Evolutionary conservation across 331 rosid species (phyloP), one percentile per base, ranked within the genome.

Genomic region (Malus hybrid): DNA sequence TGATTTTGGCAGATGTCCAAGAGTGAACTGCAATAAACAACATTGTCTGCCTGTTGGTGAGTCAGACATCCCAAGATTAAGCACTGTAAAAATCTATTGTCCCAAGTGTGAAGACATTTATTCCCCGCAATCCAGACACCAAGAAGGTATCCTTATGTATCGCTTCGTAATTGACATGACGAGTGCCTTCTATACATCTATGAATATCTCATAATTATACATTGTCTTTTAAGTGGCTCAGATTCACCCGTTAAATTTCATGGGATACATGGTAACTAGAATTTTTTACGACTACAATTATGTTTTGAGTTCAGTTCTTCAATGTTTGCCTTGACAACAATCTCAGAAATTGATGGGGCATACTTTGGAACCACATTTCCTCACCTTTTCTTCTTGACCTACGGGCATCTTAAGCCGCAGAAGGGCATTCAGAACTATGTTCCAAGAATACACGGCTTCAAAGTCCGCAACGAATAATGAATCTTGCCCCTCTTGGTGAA

Each of bases 281-380:
- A 50, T 50, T 50, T 50, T 50, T 18, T 14, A 18, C 20, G 1
- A 5, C 18, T 3, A 13, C 16, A 32, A 6, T 50, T 15, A 28
- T 28, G 10, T 16, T 50, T 29, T 52, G 31, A 54, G 65, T 39
- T 39, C 29, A 71, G 63, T 18, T 20, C 8, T 34, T 16, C 39
- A 39, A 6, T 59, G 63, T 76, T 76, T 28, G n/a, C 75, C 75
- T 59, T 76, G 65, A 70, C 65, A 42, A 6, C 9, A 57, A 6
- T 18, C 18, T 24, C 60, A 81, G 84, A 71, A 42, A 56, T 71
- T 27, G 80, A 81, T 31, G 80, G 84, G 32, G 84, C 84, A 20
- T 81, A 76, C 22, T 76, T 81, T 66, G 80, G 84, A 66, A 71
- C 84, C 67, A 76, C 80, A 44, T 81, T 81, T 76, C 80, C 80